Evolutionary conservation across 768 basidiomycete species (phyloP).

Genomic region (Boletus subcaerulescens): DNA sequence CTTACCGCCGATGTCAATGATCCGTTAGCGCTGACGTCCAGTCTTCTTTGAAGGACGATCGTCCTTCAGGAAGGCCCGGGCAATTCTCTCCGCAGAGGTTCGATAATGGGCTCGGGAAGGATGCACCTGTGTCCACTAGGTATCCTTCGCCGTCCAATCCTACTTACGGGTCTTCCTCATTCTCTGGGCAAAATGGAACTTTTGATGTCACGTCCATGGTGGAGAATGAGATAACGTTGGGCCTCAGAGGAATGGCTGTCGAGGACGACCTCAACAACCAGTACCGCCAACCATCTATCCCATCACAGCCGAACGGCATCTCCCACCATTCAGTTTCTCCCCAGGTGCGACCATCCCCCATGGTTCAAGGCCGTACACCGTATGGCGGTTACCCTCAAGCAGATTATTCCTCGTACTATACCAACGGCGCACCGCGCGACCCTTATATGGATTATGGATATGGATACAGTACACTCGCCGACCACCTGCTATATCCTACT

Average conservation of each 20-base stretch:
- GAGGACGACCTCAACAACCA: conserved; percentile 48
- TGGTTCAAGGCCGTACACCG: conserved; percentile 44
- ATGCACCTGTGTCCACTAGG: conserved; percentile 36
- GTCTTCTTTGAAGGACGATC: conserved; percentile 42
- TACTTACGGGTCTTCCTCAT: conserved; percentile 31
- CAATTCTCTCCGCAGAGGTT: conserved; percentile 56
- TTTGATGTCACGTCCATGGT: conserved; percentile 42
- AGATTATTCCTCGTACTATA: conserved; percentile 62
- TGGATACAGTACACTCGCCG: conserved; percentile 49
- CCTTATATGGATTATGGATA: conserved; percentile 55
- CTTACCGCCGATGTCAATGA: conserved; percentile 3
- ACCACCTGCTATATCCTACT: conserved; percentile 49
- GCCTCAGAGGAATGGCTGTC: conserved; percentile 59
- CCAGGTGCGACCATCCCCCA: conserved; percentile 41
- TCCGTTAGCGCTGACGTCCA: conserved; percentile 16
- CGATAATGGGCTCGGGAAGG: conserved; percentile 45
- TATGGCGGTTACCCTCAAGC: conserved; percentile 51
- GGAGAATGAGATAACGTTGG: conserved; percentile 53
- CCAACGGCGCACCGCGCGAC: conserved; percentile 47
- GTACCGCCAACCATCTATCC: conserved; percentile 37
- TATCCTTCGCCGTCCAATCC: conserved; percentile 49
- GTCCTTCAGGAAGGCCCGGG: conserved; percentile 43
- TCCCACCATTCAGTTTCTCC: conserved; percentile 32
- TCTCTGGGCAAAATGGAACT: conserved; percentile 30
- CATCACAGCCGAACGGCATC: conserved; percentile 29